phyloP scores from a whole-genome alignment of 2,329 filamentous ascomycete species.

The Chrysosphaeria jannelii region DNA sequence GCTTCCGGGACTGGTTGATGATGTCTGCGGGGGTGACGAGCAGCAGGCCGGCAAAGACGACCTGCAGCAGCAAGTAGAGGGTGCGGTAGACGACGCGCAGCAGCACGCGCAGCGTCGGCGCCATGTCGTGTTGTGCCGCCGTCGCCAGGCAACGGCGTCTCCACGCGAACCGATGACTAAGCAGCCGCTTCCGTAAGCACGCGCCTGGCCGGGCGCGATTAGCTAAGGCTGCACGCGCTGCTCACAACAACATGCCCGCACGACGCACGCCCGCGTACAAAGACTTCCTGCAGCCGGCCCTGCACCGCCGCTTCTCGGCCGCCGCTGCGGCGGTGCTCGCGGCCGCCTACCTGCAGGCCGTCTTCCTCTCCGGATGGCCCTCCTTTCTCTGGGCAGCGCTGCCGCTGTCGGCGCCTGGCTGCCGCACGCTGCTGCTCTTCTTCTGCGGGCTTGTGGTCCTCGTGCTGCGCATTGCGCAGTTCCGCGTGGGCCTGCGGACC shows the following conservation, averaged over 20 bases:
- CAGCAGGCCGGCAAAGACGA: conserved; percentile 42
- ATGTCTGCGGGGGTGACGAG: conserved; percentile 55
- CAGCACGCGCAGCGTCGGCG: too few species aligned
- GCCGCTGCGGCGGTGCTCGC: conserved; percentile 39
- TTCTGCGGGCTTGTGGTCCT: conserved; percentile 47
- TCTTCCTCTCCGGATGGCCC: conserved; percentile 37
- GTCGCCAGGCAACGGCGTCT: too few species aligned
- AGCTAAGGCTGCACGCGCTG: too few species aligned
- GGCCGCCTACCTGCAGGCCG: conserved; percentile 42
- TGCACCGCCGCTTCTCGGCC: conserved; percentile 64
- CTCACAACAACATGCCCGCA: too few species aligned
- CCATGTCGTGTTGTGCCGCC: too few species aligned
- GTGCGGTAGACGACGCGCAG: conserved; percentile 59
- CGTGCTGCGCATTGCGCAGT: conserved; percentile 58
- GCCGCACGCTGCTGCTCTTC: conserved; percentile 50
- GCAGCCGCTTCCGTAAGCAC: too few species aligned
- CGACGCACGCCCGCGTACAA: conserved; percentile 34
- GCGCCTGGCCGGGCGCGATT: too few species aligned
- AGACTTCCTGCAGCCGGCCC: conserved; percentile 67
- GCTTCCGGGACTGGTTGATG: conserved; percentile 44
- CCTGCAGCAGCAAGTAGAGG: conserved; percentile 45
- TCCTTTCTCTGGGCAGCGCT: conserved; percentile 74
- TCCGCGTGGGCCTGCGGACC: conserved; percentile 45
- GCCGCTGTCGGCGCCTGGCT: conserved; percentile 42
- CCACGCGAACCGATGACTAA: too few species aligned